These are phyloP conservation scores for Brassica nigra DNA, from an alignment of 345 rosid species.

Conservation along the genomic window DNA sequence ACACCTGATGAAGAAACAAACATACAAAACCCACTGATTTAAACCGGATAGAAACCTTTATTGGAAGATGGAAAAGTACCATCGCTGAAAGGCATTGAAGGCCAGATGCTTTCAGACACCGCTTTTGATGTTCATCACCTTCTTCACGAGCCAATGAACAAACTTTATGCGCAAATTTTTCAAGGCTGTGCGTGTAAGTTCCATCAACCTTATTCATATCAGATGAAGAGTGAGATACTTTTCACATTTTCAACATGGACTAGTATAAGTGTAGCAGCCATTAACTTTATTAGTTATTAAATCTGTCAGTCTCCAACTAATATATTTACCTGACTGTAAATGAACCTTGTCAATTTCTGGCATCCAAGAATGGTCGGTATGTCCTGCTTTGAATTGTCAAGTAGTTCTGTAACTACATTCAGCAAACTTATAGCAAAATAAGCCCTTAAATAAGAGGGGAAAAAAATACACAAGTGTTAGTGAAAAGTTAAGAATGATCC, in stretches of 20 bases:
- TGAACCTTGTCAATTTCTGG: slow-evolving; percentile 80
- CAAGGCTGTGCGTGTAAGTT: slow-evolving; percentile 73
- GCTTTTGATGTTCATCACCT: slow-evolving; percentile 54
- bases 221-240: slow-evolving; percentile 26
- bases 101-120: slow-evolving; percentile 66
- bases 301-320: not conserved
- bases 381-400: slow-evolving; percentile 75
- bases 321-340: slow-evolving; percentile 70
- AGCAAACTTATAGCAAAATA: slow-evolving; percentile 82
- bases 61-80: slow-evolving; percentile 47
- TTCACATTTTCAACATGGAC: not conserved
- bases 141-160: slow-evolving; percentile 63
- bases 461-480: slow-evolving; percentile 5
- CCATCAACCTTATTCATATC: slow-evolving; percentile 66
- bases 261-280: slow-evolving; percentile 11
- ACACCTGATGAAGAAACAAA: slow-evolving; percentile 57
- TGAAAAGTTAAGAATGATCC: not conserved
- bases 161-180: slow-evolving; percentile 66
- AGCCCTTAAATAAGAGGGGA: slow-evolving; percentile 52
- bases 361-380: slow-evolving; percentile 72
- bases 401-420: slow-evolving; percentile 70
- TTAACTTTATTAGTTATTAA: not conserved
- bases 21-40: not conserved
- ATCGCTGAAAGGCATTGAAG: slow-evolving; percentile 94
- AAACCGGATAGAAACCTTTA: not conserved